phyloP scores from a whole-genome alignment of 164 flowering plant species.

The Chimonanthus salicifolius region DNA sequence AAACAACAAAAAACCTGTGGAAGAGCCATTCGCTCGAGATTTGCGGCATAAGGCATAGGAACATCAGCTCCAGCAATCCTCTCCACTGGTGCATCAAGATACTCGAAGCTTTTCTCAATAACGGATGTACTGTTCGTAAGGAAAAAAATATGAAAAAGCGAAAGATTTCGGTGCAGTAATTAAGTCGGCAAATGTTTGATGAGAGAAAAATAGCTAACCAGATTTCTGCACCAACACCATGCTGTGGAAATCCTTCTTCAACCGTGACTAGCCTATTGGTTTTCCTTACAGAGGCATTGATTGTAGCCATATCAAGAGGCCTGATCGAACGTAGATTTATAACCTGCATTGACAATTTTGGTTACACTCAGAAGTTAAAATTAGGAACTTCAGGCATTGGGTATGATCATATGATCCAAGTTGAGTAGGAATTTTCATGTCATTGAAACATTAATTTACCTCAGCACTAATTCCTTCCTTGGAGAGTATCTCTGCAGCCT shows the following conservation, averaged over 20 bases:
- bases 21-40: constrained; percentile 81
- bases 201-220: constrained; percentile 39
- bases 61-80: constrained; percentile 88
- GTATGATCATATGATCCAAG: background rate
- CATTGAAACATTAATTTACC: constrained; percentile 35
- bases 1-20: constrained; percentile 60
- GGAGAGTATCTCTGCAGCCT: constrained; percentile 93
- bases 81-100: constrained; percentile 94
- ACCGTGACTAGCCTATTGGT: constrained; percentile 88
- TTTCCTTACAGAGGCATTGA: constrained; percentile 86
- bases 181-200: background rate
- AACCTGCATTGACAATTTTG: constrained; percentile 36
- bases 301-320: constrained; percentile 84
- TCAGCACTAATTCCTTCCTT: constrained; percentile 94
- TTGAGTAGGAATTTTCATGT: background rate
- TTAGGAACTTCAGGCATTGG: background rate
- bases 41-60: constrained; percentile 96
- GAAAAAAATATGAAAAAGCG: background rate
- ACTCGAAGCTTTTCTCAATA: constrained; percentile 83
- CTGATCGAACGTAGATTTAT: constrained; percentile 88
- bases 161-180: background rate
- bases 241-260: constrained; percentile 98
- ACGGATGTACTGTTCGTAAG: constrained; percentile 55
- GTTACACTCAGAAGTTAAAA: too few species aligned
- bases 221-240: constrained; percentile 97